Evolutionary conservation across 306 rosid species (phyloP).

Genomic region (Herpetospermum pedunculosum): DNA sequence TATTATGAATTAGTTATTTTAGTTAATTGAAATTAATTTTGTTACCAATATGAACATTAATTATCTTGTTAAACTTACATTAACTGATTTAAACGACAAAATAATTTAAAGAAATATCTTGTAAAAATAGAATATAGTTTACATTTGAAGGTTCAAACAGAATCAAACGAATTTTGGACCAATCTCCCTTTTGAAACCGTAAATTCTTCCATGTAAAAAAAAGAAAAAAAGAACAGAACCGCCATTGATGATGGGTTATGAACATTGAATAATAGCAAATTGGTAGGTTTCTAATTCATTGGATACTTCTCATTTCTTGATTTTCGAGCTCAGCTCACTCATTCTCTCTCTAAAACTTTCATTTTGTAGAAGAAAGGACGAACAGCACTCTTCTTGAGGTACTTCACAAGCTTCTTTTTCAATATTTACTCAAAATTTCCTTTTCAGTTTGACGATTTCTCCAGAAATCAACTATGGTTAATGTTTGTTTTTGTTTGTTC

Average conservation of each 20-base stretch:
- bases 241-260: slow-evolving; percentile 3
- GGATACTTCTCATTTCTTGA: slow-evolving; percentile 36
- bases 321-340: slow-evolving; percentile 15
- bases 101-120: neutral
- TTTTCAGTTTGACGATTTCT: slow-evolving; percentile 21
- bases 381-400: slow-evolving; percentile 2
- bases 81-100: neutral
- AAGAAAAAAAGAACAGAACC: neutral
- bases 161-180: neutral
- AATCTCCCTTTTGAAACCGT: neutral
- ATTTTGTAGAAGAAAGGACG: slow-evolving; percentile 15
- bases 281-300: slow-evolving; percentile 18
- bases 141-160: neutral
- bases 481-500: neutral
- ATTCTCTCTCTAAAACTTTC: neutral
- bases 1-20: neutral
- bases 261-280: slow-evolving; percentile 11
- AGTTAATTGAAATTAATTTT: neutral
- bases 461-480: neutral
- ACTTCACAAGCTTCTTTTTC: slow-evolving; percentile 7
- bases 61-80: neutral
- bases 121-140: neutral
- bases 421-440: slow-evolving; percentile 13
- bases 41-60: neutral
- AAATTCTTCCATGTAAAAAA: neutral